These are phyloP conservation scores for Balakata baccata DNA, from an alignment of 345 rosid genomes.

Conservation along the genomic window DNA sequence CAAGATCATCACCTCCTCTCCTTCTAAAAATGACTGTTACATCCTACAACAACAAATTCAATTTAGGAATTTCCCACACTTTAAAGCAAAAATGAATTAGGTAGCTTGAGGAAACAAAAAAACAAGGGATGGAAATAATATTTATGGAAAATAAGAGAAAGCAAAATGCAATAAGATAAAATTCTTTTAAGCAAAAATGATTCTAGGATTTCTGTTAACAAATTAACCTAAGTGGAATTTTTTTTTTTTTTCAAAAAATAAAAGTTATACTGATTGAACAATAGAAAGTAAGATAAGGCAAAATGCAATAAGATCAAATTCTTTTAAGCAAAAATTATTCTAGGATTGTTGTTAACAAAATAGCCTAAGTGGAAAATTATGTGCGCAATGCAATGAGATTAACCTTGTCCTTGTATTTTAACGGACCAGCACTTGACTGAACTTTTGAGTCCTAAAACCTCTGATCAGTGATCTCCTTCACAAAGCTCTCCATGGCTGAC, in stretches of 20 bases:
- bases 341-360: background rate
- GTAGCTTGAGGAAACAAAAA: conserved; percentile 4
- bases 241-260: background rate
- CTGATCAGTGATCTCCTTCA: conserved; percentile 65
- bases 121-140: too few relatives aligned
- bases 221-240: background rate
- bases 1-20: conserved; percentile 99
- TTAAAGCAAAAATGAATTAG: background rate
- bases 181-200: background rate
- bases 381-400: conserved; percentile 24
- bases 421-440: conserved; percentile 61
- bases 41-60: conserved; percentile 67
- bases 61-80: conserved; percentile 17
- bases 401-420: conserved; percentile 95
- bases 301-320: background rate
- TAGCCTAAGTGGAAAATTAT: background rate
- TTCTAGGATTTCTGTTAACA: background rate
- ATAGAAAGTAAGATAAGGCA: background rate
- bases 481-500: conserved; percentile 71
- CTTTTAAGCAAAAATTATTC: background rate
- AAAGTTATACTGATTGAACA: background rate
- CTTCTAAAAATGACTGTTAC: conserved; percentile 95
- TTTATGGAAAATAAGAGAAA: background rate
- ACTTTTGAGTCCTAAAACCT: conserved; percentile 61
- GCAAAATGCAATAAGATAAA: background rate